Conservation (phyloP, 2,329 filamentous ascomycete species). For the Cordyceps fumosorosea region DNA sequence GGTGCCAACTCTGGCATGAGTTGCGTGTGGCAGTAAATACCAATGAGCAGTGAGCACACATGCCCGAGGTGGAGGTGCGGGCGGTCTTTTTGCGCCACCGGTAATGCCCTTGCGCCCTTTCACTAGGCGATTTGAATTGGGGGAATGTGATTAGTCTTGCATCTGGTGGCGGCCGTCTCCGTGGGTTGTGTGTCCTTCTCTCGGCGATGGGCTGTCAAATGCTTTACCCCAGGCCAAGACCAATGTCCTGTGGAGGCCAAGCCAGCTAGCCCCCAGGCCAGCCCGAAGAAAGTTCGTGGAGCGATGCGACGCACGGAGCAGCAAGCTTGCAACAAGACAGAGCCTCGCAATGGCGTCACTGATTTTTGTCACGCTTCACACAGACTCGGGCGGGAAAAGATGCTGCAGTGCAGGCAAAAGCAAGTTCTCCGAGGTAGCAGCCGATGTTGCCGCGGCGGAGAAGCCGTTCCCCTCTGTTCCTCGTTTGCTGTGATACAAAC, state of each 20-base stretch:
- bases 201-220: neutral
- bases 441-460: neutral
- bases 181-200: neutral
- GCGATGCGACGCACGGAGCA: neutral
- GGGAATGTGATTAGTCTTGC: neutral
- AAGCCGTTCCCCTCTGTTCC: neutral
- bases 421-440: neutral
- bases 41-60: neutral
- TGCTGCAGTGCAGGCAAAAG: neutral
- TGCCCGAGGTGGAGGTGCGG: conserved; percentile 3
- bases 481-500: neutral
- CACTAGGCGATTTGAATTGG: neutral
- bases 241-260: neutral
- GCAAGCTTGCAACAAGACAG: neutral
- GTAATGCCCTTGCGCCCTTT: neutral
- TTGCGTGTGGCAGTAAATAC: neutral
- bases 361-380: neutral
- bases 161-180: neutral
- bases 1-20: neutral
- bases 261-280: conserved; percentile 1
- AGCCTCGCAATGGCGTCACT: neutral
- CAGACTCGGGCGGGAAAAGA: neutral
- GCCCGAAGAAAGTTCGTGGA: neutral
- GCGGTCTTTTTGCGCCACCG: neutral
- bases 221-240: neutral